phyloP scores from a whole-genome alignment of 352 stramenopile genomes.

The Pythium graminicola region DNA sequence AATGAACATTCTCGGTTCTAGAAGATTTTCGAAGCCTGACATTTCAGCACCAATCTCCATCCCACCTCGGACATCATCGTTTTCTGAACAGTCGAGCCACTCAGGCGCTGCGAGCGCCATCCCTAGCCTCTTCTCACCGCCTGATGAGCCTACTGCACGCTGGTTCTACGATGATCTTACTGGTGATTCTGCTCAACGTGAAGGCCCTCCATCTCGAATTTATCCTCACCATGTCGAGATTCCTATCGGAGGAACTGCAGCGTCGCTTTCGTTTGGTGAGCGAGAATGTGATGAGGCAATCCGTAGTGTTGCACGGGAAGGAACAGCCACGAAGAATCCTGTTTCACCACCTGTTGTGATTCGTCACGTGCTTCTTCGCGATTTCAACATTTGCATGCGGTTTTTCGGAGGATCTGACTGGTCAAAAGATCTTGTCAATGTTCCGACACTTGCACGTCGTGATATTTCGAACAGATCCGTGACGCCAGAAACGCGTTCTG shows the following conservation, averaged over 20 bases:
- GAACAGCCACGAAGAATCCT: slow-evolving; percentile 35
- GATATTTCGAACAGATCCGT: slow-evolving; percentile 3
- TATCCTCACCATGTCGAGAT: slow-evolving; percentile 86
- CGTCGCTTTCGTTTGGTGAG: slow-evolving; percentile 81
- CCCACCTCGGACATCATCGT: slow-evolving; percentile 40
- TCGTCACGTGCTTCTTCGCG: slow-evolving; percentile 73
- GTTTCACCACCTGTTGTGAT: slow-evolving; percentile 55
- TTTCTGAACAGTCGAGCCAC: slow-evolving; percentile 42
- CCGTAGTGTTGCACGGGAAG: slow-evolving; percentile 63
- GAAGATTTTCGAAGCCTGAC: slow-evolving; percentile 12
- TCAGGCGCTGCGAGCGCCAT: slow-evolving; percentile 29
- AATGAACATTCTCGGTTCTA: not conserved
- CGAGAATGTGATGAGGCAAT: slow-evolving; percentile 73
- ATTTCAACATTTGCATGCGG: slow-evolving; percentile 85
- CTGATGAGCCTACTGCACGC: slow-evolving; percentile 63
- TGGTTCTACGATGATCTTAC: slow-evolving; percentile 73
- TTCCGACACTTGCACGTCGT: slow-evolving; percentile 15
- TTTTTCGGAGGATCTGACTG: slow-evolving; percentile 85
- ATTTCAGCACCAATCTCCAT: slow-evolving; percentile 44
- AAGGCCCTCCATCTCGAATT: slow-evolving; percentile 63
- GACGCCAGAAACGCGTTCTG: not conserved
- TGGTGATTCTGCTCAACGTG: slow-evolving; percentile 27
- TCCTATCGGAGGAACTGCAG: slow-evolving; percentile 69
- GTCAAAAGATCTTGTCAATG: slow-evolving; percentile 48
- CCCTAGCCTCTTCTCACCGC: slow-evolving; percentile 50